These are phyloP conservation scores for Colletotrichum sp. DNA, from an alignment of 2,329 filamentous ascomycete genomes.

Conservation along the genomic window DNA sequence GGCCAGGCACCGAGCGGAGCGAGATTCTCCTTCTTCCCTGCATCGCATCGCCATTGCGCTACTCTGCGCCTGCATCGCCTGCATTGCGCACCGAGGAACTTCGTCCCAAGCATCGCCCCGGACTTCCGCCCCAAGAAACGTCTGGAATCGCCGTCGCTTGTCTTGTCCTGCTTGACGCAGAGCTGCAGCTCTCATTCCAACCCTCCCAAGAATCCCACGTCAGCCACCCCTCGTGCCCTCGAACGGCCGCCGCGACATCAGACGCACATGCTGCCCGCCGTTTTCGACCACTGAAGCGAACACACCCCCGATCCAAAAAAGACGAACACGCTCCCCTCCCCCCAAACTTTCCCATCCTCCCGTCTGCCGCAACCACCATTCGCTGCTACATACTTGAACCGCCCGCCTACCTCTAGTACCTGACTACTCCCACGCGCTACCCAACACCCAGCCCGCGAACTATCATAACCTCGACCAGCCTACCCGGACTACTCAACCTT, in stretches of 20 bases:
- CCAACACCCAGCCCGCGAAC: background rate
- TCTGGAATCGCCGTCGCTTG: background rate
- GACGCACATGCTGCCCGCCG: background rate
- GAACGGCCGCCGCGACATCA: background rate
- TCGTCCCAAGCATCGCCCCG: background rate
- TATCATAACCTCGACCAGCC: background rate
- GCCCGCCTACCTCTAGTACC: background rate
- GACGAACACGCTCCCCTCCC: conserved; percentile 2
- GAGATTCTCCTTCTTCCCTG: background rate
- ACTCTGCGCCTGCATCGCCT: background rate
- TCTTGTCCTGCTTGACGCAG: background rate
- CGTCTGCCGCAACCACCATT: background rate
- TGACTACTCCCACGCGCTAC: background rate
- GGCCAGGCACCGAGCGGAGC: background rate
- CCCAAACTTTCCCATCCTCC: background rate
- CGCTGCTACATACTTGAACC: background rate
- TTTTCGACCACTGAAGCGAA: background rate
- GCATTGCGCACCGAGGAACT: background rate
- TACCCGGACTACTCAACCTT: background rate
- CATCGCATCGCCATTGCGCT: background rate
- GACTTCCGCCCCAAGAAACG: background rate
- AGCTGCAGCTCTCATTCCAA: background rate
- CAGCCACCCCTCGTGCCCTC: background rate
- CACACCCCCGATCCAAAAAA: background rate
- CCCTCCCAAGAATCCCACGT: background rate